Evolutionary conservation across 2,329 filamentous ascomycete genomes (phyloP).

Genomic region (Elsinoe necatrix): DNA sequence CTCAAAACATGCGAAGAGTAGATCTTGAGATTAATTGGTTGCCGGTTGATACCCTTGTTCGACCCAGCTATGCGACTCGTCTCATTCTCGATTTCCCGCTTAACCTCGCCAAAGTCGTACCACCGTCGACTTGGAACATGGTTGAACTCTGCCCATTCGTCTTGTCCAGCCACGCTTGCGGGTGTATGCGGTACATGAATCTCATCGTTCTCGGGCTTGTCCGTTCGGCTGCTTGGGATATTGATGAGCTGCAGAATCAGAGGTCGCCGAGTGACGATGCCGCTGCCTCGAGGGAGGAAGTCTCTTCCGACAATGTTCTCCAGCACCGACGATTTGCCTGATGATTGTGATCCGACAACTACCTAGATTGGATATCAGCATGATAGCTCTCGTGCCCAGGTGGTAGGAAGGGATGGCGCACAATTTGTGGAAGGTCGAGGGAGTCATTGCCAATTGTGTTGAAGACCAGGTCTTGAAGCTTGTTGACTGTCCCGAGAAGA

Average conservation of each 20-base stretch:
- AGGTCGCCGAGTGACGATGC: slow-evolving; percentile 89
- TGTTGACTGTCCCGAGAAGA: slow-evolving; percentile 90
- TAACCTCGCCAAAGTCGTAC: slow-evolving; percentile 86
- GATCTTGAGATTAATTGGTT: slow-evolving; percentile 96
- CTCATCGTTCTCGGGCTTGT: slow-evolving; percentile 58
- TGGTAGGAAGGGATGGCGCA: slow-evolving; percentile 45
- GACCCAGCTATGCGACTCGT: slow-evolving; percentile 88
- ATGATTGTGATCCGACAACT: slow-evolving; percentile 95
- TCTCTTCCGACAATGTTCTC: slow-evolving; percentile 98
- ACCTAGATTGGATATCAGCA: slow-evolving; percentile 51
- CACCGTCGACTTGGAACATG: slow-evolving; percentile 85
- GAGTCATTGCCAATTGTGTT: slow-evolving; percentile 99
- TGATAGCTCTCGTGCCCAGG: neutral
- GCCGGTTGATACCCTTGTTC: slow-evolving; percentile 97
- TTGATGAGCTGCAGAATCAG: slow-evolving; percentile 98
- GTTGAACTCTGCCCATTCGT: slow-evolving; percentile 91
- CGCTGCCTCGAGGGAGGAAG: slow-evolving; percentile 90
- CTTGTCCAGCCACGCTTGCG: slow-evolving; percentile 58
- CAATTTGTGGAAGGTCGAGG: slow-evolving; percentile 94
- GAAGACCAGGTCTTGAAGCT: slow-evolving; percentile 96
- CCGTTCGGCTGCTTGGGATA: slow-evolving; percentile 64
- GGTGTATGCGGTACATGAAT: slow-evolving; percentile 65
- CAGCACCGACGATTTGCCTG: slow-evolving; percentile 94
- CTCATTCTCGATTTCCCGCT: slow-evolving; percentile 94
- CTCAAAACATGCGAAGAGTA: slow-evolving; percentile 96